Percentiles rank a stretch among this genome's conserved stretches.
phyloP scores from a whole-genome alignment of 495 filamentous ascomycete species.

The Penicillium verhagenii region DNA sequence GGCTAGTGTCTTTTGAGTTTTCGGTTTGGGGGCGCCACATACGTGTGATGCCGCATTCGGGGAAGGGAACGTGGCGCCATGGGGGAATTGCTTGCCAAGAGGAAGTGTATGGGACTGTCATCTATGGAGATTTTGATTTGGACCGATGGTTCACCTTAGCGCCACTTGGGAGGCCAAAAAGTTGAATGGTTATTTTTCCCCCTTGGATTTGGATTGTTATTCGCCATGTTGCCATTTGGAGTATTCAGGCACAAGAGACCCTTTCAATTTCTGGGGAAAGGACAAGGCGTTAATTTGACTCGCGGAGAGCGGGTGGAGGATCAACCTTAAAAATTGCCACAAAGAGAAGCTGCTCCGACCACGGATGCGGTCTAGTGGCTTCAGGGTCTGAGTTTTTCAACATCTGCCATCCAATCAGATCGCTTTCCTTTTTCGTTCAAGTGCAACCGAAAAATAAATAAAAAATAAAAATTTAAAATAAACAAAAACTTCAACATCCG shows the following conservation, averaged over 20 bases:
- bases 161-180: not conserved
- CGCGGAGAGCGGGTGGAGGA: conserved; percentile 9
- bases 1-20: not conserved
- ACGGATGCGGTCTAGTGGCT: conserved; percentile 5
- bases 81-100: conserved; percentile 7
- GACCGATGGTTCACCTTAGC: not conserved
- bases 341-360: conserved; percentile 4
- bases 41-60: conserved; percentile 1
- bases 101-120: too few species aligned
- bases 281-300: not conserved
- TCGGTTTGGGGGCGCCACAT: conserved; percentile 1
- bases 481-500: too few species aligned
- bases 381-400: conserved; percentile 12
- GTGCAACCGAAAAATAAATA: not conserved
- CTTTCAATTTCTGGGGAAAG: not conserved
- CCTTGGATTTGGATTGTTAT: too few species aligned
- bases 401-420: not conserved
- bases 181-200: too few species aligned
- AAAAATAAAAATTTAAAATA: too few species aligned
- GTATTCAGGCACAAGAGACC: not conserved
- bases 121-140: not conserved
- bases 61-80: not conserved
- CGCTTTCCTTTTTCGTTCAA: not conserved
- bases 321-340: conserved; percentile 8
- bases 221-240: not conserved